Evolutionary conservation across 2,329 filamentous ascomycete species (phyloP).

Genomic region (Diplodia scrobiculata): DNA sequence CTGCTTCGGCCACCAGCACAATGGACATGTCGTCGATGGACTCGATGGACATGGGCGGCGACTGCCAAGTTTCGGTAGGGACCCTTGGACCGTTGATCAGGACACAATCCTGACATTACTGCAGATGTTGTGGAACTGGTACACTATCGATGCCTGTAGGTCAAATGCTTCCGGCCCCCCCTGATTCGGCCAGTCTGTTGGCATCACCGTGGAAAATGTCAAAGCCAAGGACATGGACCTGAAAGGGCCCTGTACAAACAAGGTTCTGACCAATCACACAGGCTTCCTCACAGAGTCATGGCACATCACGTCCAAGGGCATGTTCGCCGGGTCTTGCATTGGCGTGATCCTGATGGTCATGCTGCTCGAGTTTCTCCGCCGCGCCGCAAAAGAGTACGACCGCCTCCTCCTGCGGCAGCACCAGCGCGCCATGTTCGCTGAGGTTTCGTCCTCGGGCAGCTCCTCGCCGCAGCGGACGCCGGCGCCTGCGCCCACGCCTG

Average conservation of each 20-base stretch:
- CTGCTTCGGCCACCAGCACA: not conserved
- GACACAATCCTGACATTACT: not conserved
- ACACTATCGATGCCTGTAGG: slow-evolving; percentile 65
- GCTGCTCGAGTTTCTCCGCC: slow-evolving; percentile 70
- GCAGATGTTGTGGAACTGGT: slow-evolving; percentile 81
- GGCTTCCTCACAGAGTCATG: slow-evolving; percentile 70
- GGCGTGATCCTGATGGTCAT: slow-evolving; percentile 75
- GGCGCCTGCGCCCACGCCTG: not conserved
- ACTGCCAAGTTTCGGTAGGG: slow-evolving; percentile 47
- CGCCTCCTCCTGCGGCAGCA: slow-evolving; percentile 62
- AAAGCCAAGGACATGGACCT: not conserved
- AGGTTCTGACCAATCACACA: slow-evolving; percentile 31
- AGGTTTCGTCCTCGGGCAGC: slow-evolving; percentile 24
- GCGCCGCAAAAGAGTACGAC: slow-evolving; percentile 72
- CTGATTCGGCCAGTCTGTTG: not conserved
- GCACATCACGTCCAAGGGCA: slow-evolving; percentile 68
- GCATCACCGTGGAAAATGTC: not conserved
- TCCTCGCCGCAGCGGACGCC: not conserved
- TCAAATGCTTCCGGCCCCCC: not conserved
- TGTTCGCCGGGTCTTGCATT: slow-evolving; percentile 80
- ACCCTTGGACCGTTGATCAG: not conserved
- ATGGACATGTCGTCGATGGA: slow-evolving; percentile 28
- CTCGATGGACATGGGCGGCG: slow-evolving; percentile 33
- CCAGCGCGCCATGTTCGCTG: slow-evolving; percentile 34
- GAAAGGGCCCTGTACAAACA: not conserved